Percentiles rank a stretch among this genome's conserved stretches.
phyloP scores from a whole-genome alignment of 371 early-diverging fungal species.

The Rhizopus microsporus region DNA sequence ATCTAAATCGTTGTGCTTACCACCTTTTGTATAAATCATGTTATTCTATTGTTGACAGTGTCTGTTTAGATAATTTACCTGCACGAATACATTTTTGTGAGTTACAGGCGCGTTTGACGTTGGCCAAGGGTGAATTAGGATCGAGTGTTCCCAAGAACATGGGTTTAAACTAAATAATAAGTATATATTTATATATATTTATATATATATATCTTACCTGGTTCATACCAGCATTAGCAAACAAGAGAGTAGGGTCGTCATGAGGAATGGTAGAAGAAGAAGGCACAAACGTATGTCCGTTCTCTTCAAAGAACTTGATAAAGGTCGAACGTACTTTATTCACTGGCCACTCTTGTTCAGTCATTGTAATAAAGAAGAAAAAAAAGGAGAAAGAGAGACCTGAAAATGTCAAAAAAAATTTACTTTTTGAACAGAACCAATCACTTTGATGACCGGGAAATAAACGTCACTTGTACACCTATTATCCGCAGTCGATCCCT shows the following conservation, averaged over 20 bases:
- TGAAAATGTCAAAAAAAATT: constrained; percentile 10
- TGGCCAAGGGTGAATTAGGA: constrained; percentile 87
- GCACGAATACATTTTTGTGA: constrained; percentile 99
- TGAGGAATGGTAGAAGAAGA: constrained; percentile 96
- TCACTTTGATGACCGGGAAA: neutral
- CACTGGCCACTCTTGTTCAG: constrained; percentile 70
- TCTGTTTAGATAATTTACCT: constrained; percentile 55
- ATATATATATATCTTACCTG: constrained; percentile 61
- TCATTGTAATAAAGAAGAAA: neutral
- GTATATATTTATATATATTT: neutral
- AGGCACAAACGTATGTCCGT: constrained; percentile 83
- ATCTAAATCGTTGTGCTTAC: constrained; percentile 99
- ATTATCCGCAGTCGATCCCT: too few relatives aligned
- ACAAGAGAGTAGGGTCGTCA: constrained; percentile 98
- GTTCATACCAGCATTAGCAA: constrained; percentile 99
- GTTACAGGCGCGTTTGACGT: constrained; percentile 93
- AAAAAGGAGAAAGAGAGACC: neutral
- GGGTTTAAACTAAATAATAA: constrained; percentile 83
- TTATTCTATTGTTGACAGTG: neutral
- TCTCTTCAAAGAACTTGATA: constrained; percentile 85
- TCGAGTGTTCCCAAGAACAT: constrained; percentile 97
- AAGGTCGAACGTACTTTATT: constrained; percentile 88
- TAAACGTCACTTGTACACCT: constrained; percentile 1
- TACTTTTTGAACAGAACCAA: constrained; percentile 7
- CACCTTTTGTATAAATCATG: constrained; percentile 65